Base-by-base conservation (phyloP, 1,139 yeast species). In the Saccharomycopsis crataegensis region DNA sequence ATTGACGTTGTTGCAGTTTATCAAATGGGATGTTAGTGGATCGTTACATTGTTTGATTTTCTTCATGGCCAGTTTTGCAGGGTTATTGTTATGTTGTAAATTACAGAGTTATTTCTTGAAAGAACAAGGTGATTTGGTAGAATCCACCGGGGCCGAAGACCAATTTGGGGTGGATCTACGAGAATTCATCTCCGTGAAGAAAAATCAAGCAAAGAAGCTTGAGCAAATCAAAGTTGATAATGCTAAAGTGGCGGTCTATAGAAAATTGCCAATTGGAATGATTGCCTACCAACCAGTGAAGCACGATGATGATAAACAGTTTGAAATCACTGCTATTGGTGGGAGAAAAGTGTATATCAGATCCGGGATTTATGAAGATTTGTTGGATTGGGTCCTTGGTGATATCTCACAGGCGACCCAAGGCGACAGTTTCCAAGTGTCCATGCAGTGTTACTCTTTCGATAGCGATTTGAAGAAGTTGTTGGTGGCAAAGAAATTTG, bases 181-280 rank as follows among this genome's bases (percentile, higher is more conserved):
- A 22, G 69, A 74, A 50, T 80, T 75, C 62, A 80, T 7, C 62
- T 63, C 1, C 49, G 60, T 8, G 61, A 61, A 62, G 63, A 6
- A 65, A 67, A 28, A 60, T 62, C 28, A 65, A 67, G 58, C 58
- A 64, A 55, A 59, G 76, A 77, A 32, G 31, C 32, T 59, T 22
- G 64, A 74, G 14, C 22, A 77, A 22, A 22, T 22, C 28, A 31
- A 12, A 37, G 33, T 31, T 33, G 14, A 16, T 40, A 40, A 83
- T 60, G 71, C 88, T 1, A 78, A 76, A 55, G 61, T 83, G 47
- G 72, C 84, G 22, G 64, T 77, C 12, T 85, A 84, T 67, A 77
- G 90, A 62, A 79, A 77, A 32, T 73, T 83, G 1, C 90, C 93
- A 28, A 82, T 86, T 63, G 89, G 89, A 0, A 69, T 82, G 45